phyloP scores from a whole-genome alignment of 2,329 filamentous ascomycete genomes.

The Blumeria graminis region DNA sequence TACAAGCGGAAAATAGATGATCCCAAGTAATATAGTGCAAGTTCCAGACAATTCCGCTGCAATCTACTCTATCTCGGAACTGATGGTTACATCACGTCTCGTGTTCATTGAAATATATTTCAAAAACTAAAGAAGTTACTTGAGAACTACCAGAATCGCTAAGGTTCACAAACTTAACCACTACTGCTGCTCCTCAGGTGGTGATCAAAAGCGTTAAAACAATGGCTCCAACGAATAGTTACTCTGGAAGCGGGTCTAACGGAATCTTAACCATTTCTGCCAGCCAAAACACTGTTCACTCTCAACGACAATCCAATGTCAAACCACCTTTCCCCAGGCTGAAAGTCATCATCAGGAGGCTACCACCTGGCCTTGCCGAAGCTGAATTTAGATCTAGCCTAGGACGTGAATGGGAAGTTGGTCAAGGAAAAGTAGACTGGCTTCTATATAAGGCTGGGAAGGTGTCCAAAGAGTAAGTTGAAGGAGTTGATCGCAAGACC shows the following conservation, averaged over 20 bases:
- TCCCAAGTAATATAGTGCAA: no score
- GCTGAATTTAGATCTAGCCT: constrained; percentile 49
- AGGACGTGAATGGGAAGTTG: constrained; percentile 58
- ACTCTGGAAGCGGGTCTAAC: constrained; percentile 16
- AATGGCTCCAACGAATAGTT: no score
- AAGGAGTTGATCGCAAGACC: neutral
- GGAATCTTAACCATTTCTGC: constrained; percentile 27
- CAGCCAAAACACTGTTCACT: constrained; percentile 20
- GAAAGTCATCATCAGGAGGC: constrained; percentile 63
- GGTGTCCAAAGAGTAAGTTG: constrained; percentile 54
- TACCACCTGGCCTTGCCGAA: constrained; percentile 67
- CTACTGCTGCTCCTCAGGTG: no score
- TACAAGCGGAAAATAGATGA: no score
- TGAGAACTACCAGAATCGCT: no score
- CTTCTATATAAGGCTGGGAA: constrained; percentile 50
- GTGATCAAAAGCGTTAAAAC: no score
- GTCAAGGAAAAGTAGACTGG: constrained; percentile 72
- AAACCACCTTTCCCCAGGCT: constrained; percentile 32
- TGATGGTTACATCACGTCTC: no score
- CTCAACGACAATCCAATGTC: constrained; percentile 18
- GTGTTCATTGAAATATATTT: no score
- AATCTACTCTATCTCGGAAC: no score
- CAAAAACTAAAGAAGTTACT: no score
- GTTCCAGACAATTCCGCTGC: no score
- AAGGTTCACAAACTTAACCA: no score